Percentiles rank a stretch among this genome's conserved stretches.
phyloP scores from a whole-genome alignment of 345 rosid genomes.

The rapeseed (Brassica napus) region Da-Ae NC_063450.1:7647001-7647500 shows the following conservation, averaged over 20 bases:
- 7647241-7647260: constrained; percentile 21
- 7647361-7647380: not conserved
- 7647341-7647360: not conserved
- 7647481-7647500: no score
- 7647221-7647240: no score
- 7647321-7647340: constrained; percentile 59
- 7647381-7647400: no score
- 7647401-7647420: no score
- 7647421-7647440: no score
- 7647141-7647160: constrained; percentile 63
- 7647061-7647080: constrained; percentile 69
- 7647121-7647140: not conserved
- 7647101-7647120: not conserved
- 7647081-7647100: constrained; percentile 63
- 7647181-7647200: no score
- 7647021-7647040: constrained; percentile 80
- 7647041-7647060: constrained; percentile 70
- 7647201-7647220: no score
- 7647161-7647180: constrained; percentile 45
- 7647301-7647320: constrained; percentile 56
- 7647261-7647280: not conserved
- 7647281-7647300: not conserved
- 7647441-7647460: no score
- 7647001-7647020: constrained; percentile 55
- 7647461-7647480: no score